Evolutionary conservation across 441 rosid genomes (phyloP).

Genomic region (Populus hybrid): DNA sequence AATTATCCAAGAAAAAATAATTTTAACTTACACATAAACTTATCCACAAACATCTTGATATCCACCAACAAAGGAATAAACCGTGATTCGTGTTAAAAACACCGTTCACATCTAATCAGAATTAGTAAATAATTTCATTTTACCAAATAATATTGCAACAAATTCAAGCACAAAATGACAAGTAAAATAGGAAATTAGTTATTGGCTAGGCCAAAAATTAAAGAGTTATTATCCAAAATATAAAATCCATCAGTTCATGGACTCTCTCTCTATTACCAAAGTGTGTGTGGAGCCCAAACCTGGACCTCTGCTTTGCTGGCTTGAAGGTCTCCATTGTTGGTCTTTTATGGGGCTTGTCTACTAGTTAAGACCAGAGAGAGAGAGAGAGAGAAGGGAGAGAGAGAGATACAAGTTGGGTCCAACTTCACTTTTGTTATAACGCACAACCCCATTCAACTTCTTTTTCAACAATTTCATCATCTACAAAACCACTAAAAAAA

Average conservation of each 20-base stretch:
- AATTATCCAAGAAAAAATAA: too few species aligned
- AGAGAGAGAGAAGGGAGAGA: constrained; percentile 7
- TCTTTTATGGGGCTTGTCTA: constrained; percentile 70
- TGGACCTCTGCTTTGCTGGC: constrained; percentile 83
- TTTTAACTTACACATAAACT: neutral
- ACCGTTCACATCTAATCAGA: neutral
- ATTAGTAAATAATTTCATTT: too few species aligned
- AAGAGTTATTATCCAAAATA: neutral
- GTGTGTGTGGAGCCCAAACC: constrained; percentile 63
- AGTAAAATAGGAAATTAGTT: too few species aligned
- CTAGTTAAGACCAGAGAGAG: constrained; percentile 7
- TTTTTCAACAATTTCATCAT: constrained; percentile 18
- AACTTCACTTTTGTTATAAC: neutral
- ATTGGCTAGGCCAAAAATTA: neutral
- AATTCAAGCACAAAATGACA: neutral
- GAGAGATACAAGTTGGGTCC: constrained; percentile 14
- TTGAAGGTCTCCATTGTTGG: constrained; percentile 64
- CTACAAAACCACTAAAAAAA: neutral
- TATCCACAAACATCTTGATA: neutral
- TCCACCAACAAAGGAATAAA: neutral
- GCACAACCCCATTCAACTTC: neutral
- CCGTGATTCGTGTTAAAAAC: neutral
- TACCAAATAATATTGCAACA: neutral
- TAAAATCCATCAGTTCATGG: constrained; percentile 12
- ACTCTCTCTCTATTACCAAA: constrained; percentile 27